Percentiles rank a stretch among this genome's conserved stretches.
Conservation (phyloP, 345 rosid genomes). For the Melastoma malabathricum region DNA sequence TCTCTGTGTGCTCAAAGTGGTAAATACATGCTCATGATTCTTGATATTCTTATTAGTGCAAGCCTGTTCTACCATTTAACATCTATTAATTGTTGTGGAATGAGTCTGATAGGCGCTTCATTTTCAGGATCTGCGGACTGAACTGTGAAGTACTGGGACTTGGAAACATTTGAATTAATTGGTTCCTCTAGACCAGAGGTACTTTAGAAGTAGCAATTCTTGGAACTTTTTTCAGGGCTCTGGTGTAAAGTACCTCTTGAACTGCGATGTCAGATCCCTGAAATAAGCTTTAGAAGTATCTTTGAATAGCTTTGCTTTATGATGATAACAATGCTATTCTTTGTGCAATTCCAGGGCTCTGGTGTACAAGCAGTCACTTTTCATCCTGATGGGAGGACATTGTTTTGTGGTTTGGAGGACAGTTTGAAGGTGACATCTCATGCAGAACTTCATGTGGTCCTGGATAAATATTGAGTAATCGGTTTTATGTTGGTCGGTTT, state of each 20-base stretch:
- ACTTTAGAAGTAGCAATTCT: constrained; percentile 1
- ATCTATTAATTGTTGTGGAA: not conserved
- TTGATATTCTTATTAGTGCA: no score
- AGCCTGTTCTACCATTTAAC: no score
- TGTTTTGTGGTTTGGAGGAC: constrained; percentile 83
- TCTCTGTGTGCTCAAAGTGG: no score
- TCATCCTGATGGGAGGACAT: constrained; percentile 86
- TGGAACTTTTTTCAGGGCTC: no score
- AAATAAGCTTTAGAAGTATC: no score
- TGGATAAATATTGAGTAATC: constrained; percentile 6
- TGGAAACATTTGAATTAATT: constrained; percentile 93
- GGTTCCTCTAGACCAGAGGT: constrained; percentile 96
- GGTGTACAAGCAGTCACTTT: constrained; percentile 65
- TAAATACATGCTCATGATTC: no score
- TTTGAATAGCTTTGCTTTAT: not conserved
- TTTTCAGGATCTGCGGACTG: constrained; percentile 89
- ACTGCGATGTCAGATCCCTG: no score
- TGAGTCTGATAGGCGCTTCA: constrained; percentile 8
- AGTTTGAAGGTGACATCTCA: constrained; percentile 56
- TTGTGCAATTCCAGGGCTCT: constrained; percentile 33
- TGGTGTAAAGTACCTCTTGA: no score
- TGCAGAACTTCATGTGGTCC: constrained; percentile 1
- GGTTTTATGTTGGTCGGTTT: constrained; percentile 45
- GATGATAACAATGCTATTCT: not conserved
- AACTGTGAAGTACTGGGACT: constrained; percentile 98